phyloP scores from a whole-genome alignment of 306 rosid species.

The Oemleria cerasiformis region DNA sequence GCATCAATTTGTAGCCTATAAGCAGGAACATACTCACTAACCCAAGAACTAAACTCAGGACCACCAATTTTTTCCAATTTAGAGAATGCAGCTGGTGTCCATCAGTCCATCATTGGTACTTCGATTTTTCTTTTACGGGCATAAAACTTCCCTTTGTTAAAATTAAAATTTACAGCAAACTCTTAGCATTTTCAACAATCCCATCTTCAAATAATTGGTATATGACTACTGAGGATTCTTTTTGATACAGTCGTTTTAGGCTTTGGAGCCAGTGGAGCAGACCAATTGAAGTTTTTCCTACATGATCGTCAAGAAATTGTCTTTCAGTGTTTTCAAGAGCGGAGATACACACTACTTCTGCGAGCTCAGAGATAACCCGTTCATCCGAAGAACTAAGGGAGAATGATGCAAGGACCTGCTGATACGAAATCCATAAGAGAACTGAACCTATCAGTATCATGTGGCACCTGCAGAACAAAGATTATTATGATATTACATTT shows the following conservation, averaged over 20 bases:
- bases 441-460: conserved; percentile 87
- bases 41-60: conserved; percentile 75
- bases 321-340: conserved; percentile 67
- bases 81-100: conserved; percentile 54
- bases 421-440: conserved; percentile 84
- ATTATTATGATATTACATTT: conserved; percentile 62
- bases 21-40: conserved; percentile 72
- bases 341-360: conserved; percentile 73
- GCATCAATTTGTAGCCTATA: conserved; percentile 73
- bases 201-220: conserved; percentile 67
- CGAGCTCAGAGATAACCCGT: conserved; percentile 55
- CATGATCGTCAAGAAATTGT: conserved; percentile 51
- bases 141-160: conserved; percentile 39
- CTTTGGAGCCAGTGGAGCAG: conserved; percentile 60
- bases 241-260: conserved; percentile 51
- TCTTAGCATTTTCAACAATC: conserved; percentile 73
- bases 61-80: conserved; percentile 89
- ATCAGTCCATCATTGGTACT: conserved; percentile 52
- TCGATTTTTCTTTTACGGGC: conserved; percentile 37
- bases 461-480: conserved; percentile 81
- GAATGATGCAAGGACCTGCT: conserved; percentile 85
- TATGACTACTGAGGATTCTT: conserved; percentile 62
- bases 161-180: conserved; percentile 52
- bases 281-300: conserved; percentile 38
- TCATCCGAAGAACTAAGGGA: conserved; percentile 64